Evolutionary conservation across 2,329 filamentous ascomycete species (phyloP), one percentile per base, ranked within the genome.

Genomic region (Microthyrium microscopicum): DNA sequence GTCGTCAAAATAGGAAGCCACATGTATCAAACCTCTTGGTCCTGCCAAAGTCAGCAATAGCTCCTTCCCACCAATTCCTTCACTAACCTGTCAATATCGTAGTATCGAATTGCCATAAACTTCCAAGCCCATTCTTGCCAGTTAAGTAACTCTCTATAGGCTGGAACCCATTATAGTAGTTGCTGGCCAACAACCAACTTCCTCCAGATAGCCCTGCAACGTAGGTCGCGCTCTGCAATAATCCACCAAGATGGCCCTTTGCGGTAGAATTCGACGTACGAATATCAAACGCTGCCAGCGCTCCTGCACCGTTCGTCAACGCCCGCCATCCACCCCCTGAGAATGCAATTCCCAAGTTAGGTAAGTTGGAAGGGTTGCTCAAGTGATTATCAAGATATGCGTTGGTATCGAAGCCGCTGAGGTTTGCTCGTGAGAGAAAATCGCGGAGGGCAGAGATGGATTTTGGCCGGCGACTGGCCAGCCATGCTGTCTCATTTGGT

Each of bases 281-380:
- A 44, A 56, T 68, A 51, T 93, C 84, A 42, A 83, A 85, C 1
- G 83, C 84, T 20, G 78, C 70, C 12, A 92, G 45, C 27, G 76
- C 77, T 39, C 84, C 84, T 12, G 76, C 84, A 24, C 81, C 83
- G 48, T 79, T 87, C 60, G 85, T 62, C 58, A 91, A 63, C n/a
- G 84, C 83, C 36, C 84, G 67, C 51, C 89, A 92, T 22, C 84
- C 84, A 49, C 84, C 84, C 9, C 83, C 83, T 0, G 81, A 89
- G 28, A 79, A 61, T 8, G 83, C 80, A 40, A 92, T 69, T 12
- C 65, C 82, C 40, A 92, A 73, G 43, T 75, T 79, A 0, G 75
- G 74, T 18, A 77, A 46, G 1, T 62, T 59, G 12, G 64, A 63
- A 1, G 58, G 58, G 51, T 78, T 76, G 39, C 58, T 56, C 19